Evolutionary conservation across 352 stramenopile species (phyloP), one percentile per base, ranked within the genome.

Genomic region (Globisporangium sylvaticum): DNA sequence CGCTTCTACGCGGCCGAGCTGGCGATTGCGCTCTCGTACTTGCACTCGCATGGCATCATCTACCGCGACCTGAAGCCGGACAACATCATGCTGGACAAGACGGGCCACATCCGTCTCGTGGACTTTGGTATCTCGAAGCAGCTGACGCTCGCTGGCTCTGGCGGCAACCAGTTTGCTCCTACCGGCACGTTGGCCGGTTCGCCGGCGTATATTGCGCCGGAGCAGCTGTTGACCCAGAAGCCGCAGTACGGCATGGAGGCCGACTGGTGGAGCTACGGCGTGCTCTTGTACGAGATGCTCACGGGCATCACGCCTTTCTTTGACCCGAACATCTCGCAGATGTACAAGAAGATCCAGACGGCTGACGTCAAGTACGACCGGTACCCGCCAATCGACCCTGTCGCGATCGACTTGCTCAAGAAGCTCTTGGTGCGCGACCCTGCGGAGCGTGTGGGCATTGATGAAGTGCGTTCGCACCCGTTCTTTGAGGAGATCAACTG

Each of bases 261-360:
- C 22, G 91, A 97, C 71, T 97, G 90, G 90, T 97, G 90, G 90
- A 96, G 88, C 64, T 93, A 96, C 56, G 91, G 91, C 53, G 87
- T 97, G 20, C 66, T 97, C 20, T 57, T 97, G 22, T 97, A 95
- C 61, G 91, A 97, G 71, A 92, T 97, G 80, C 72, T 97, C 27
- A 94, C 86, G 7, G 92, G 91, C 18, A 79, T 72, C 54, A 96
- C 91, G 64, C 92, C 92, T 58, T 98, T 97, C 71, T 83, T 94
- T 55, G 84, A 95, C 70, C 66, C 77, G 7, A 92, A 95, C 64
- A 87, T 93, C 20, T 92, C 88, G 50, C 77, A 88, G 29, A 94
- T 95, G 81, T 96, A 95, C 78, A 91, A 92, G 69, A 94, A 94
- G 66, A 96, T 96, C 69, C 86, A 94, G 66, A 94, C 79, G 34